These are phyloP conservation scores for Coemansia sp. DNA, from an alignment of 192 early-diverging fungal genomes.

Conservation along the genomic window DNA sequence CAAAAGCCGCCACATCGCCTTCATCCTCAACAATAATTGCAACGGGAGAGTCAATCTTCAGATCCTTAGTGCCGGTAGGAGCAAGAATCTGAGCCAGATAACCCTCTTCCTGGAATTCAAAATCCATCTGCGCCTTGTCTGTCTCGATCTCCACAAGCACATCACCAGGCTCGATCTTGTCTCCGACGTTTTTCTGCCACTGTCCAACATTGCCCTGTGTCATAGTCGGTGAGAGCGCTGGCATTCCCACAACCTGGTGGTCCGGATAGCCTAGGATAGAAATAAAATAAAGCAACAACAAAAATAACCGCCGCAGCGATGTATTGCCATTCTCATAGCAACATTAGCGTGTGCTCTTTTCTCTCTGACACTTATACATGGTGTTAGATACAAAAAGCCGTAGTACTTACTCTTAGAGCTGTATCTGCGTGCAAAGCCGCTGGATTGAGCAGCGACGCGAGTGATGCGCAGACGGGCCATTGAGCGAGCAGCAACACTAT, in stretches of 20 bases:
- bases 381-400: slow-evolving; percentile 4
- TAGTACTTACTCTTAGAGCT: slow-evolving; percentile 38
- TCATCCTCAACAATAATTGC: slow-evolving; percentile 89
- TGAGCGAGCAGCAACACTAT: slow-evolving; percentile 23
- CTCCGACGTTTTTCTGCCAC: slow-evolving; percentile 94
- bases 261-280: slow-evolving; percentile 55
- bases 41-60: slow-evolving; percentile 83
- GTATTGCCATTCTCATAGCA: no score
- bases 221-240: slow-evolving; percentile 97
- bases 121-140: slow-evolving; percentile 99
- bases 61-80: slow-evolving; percentile 82
- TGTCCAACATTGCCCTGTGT: slow-evolving; percentile 89
- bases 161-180: slow-evolving; percentile 85
- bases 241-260: slow-evolving; percentile 83
- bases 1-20: slow-evolving; percentile 84
- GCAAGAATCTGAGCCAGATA: slow-evolving; percentile 91
- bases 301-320: not conserved
- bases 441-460: slow-evolving; percentile 13
- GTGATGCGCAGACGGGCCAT: slow-evolving; percentile 15
- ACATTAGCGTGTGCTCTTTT: no score
- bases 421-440: slow-evolving; percentile 32
- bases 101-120: slow-evolving; percentile 96
- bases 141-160: slow-evolving; percentile 95
- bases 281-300: slow-evolving; percentile 7
- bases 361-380: no score